Evolutionary conservation across 139 green algal species (phyloP).

Genomic region (Ostreobium quekettii): DNA sequence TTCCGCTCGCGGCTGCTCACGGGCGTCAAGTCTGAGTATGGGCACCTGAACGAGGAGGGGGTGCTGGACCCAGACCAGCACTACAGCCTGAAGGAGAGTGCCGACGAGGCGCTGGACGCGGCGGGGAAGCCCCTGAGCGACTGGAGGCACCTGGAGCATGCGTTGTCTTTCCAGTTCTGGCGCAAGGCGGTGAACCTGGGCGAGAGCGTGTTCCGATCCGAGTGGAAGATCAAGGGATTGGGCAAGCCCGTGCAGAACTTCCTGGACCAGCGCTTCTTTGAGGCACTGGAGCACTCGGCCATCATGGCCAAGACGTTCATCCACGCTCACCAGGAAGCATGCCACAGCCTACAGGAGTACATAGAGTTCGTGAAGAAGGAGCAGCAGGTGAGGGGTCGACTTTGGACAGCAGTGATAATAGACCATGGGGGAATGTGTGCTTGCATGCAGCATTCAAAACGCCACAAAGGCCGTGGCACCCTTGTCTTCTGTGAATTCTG

Average conservation of each 20-base stretch:
- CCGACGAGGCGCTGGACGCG: constrained; percentile 5
- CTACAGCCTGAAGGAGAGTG: constrained; percentile 3
- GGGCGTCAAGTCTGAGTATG: constrained; percentile 14
- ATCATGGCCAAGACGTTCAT: constrained; percentile 7
- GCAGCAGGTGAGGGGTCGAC: background rate
- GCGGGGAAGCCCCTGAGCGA: background rate
- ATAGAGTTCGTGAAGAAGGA: background rate
- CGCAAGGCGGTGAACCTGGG: background rate
- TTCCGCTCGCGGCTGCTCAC: background rate
- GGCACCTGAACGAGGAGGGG: constrained; percentile 3
- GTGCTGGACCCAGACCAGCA: background rate
- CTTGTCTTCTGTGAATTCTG: too few relatives aligned
- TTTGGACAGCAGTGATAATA: background rate
- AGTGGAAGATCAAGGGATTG: too few relatives aligned
- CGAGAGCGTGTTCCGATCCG: background rate
- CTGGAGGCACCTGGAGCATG: constrained; percentile 3
- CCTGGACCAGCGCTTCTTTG: background rate
- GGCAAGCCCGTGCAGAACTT: background rate
- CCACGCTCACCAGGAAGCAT: constrained; percentile 8
- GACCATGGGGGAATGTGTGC: too few relatives aligned
- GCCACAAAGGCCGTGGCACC: too few relatives aligned
- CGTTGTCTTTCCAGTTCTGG: background rate
- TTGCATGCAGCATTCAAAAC: too few relatives aligned
- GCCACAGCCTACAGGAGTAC: constrained; percentile 1
- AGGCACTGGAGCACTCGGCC: background rate